Conservation (phyloP, 495 filamentous ascomycete species). For the Penicillium canescens region DNA sequence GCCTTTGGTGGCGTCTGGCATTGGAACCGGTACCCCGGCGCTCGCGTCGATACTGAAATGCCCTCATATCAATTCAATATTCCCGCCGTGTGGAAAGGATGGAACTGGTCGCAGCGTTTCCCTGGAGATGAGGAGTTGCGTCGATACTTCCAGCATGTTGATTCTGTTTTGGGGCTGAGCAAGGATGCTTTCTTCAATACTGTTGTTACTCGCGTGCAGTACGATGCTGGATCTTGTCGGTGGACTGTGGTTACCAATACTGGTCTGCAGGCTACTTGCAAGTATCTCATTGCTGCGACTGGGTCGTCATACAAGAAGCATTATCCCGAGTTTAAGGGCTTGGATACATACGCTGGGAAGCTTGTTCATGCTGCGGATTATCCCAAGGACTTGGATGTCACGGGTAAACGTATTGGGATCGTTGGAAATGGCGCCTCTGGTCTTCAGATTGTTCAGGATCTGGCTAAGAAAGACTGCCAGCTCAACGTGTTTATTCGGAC, state of each 20-base stretch:
- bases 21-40: slow-evolving; percentile 53
- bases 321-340: slow-evolving; percentile 19
- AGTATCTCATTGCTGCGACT: slow-evolving; percentile 28
- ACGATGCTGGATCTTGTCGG: slow-evolving; percentile 34
- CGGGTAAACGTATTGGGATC: slow-evolving; percentile 25
- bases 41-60: slow-evolving; percentile 49
- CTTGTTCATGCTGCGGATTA: slow-evolving; percentile 20
- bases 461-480: slow-evolving; percentile 31
- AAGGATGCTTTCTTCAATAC: slow-evolving; percentile 55
- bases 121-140: slow-evolving; percentile 50
- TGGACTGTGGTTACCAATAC: slow-evolving; percentile 21
- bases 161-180: slow-evolving; percentile 47
- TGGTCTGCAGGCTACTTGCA: slow-evolving; percentile 13
- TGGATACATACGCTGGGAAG: slow-evolving; percentile 13
- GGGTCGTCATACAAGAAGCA: slow-evolving; percentile 23
- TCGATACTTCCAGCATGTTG: slow-evolving; percentile 56
- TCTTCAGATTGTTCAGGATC: slow-evolving; percentile 27
- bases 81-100: slow-evolving; percentile 51
- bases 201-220: slow-evolving; percentile 45
- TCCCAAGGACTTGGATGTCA: slow-evolving; percentile 15
- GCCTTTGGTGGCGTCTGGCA: slow-evolving; percentile 55
- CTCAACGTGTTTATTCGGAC: slow-evolving; percentile 50
- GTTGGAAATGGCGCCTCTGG: slow-evolving; percentile 26
- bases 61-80: slow-evolving; percentile 52
- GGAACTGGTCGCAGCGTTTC: slow-evolving; percentile 52